phyloP scores from a whole-genome alignment of 164 flowering plant genomes.

The Chimonanthus salicifolius region DNA sequence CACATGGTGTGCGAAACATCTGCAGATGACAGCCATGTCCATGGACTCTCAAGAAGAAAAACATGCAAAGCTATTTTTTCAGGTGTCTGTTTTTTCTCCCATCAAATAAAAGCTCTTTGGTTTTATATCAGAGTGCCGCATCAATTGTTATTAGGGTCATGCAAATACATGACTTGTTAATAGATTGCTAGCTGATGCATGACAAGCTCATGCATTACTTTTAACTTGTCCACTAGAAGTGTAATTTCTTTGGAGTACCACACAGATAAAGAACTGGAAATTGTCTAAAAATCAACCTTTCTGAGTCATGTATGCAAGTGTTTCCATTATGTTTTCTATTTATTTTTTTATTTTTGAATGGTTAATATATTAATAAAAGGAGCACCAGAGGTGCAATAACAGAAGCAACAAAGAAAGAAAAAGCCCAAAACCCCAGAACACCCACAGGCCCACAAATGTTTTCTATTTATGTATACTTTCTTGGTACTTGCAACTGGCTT shows the following conservation, averaged over 20 bases:
- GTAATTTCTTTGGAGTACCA: background rate
- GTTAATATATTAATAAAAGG: too few relatives aligned
- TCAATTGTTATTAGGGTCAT: background rate
- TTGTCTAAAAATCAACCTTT: background rate
- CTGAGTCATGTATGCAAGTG: too few relatives aligned
- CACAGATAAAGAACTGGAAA: background rate
- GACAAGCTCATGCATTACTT: background rate
- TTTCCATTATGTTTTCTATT: too few relatives aligned
- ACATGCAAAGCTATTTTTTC: slow-evolving; percentile 47
- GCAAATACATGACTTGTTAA: background rate
- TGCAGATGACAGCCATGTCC: slow-evolving; percentile 61
- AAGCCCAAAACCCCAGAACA: too few relatives aligned
- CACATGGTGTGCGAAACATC: slow-evolving; percentile 74
- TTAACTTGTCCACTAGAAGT: background rate
- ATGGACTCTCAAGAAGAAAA: slow-evolving; percentile 76
- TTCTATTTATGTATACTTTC: background rate
- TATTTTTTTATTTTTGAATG: too few relatives aligned
- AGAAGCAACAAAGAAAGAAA: too few relatives aligned
- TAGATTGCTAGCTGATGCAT: background rate
- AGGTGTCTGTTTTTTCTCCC: slow-evolving; percentile 34
- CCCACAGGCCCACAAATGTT: too few relatives aligned
- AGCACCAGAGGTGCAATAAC: too few relatives aligned
- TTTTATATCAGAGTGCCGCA: background rate
- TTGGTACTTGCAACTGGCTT: too few relatives aligned
- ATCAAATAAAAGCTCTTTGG: background rate